Evolutionary conservation across 2,329 filamentous ascomycete genomes (phyloP).

Genomic region (Claviceps purpurea): DNA sequence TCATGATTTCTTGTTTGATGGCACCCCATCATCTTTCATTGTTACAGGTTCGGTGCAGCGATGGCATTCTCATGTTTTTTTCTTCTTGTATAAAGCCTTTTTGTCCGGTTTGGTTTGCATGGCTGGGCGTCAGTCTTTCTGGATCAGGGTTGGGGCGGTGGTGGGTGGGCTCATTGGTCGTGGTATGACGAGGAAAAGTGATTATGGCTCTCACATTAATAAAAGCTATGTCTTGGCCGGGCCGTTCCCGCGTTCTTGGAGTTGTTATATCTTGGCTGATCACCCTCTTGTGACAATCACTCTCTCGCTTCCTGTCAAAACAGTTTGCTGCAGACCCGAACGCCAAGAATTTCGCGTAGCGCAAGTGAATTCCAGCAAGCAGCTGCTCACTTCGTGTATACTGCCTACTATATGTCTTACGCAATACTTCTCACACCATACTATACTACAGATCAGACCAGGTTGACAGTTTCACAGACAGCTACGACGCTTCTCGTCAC

Average conservation of each 20-base stretch:
- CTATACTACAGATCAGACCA: too few species aligned
- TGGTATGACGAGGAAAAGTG: neutral
- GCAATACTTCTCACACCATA: too few species aligned
- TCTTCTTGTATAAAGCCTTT: neutral
- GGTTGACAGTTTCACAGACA: too few species aligned
- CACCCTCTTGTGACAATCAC: too few species aligned
- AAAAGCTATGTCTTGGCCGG: neutral
- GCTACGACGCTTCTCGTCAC: too few species aligned
- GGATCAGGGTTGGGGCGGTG: neutral
- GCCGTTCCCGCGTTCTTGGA: neutral
- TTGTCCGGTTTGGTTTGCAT: neutral
- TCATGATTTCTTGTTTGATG: slow-evolving; percentile 5
- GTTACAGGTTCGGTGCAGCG: neutral
- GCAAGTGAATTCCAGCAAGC: too few species aligned
- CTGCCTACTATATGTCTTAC: too few species aligned
- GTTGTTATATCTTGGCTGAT: neutral
- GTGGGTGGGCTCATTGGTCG: neutral
- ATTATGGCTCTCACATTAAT: too few species aligned
- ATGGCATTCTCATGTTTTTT: neutral
- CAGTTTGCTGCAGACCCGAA: too few species aligned
- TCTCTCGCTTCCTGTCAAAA: too few species aligned
- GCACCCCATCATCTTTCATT: neutral
- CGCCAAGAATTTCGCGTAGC: too few species aligned
- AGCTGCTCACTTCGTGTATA: too few species aligned
- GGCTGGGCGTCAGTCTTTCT: neutral